Base-by-base conservation (phyloP, 2,329 filamentous ascomycete species). In the Paracamarosporium sp. region DNA sequence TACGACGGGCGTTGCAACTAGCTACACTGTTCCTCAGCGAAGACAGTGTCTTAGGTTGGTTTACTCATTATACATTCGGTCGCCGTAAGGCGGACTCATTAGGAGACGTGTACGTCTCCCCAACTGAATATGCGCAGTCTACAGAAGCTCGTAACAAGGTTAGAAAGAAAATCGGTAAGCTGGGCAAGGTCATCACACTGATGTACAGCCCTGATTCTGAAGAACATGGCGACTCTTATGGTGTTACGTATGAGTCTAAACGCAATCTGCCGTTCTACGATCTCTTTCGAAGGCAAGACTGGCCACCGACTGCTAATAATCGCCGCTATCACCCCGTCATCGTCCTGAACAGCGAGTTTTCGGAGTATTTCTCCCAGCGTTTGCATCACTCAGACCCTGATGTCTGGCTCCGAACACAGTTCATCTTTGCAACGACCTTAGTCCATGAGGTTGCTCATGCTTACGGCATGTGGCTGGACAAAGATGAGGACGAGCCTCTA, bases 361-460 rank as follows among this genome's bases (percentile, higher is more conserved):
- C 53, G 5, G 31, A 56, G 2, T 67, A 53, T 44, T 65, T 67
- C 44, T 31, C 38, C 4, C 36, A 40, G 13, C 52, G 24, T 5
- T 44, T 35, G 28, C 4, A 25, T 0, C 9, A 20, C 2, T 13
- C 52, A 0, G 25, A 41, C 6, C 22, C 8, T 12, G 28, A 50
- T 11, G 44, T 60, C 35, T 25, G 11, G 2, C 59, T 61, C 30
- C 51, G 64, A 9, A 57, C 56, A 9, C 20, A 41, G 35, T 63
- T 63, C 25, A 48, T 66, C n/a, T 60, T 69, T 15, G 57, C 61
- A 4, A 12, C 30, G 1, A 65, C 62, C 2, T 15, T 70, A 0
- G 57, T 63, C 9, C 68, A 71, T 35, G 64, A 71, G 47, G 9
- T 62, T 9, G 62, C 56, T 6, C 68, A 69, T 33, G 64, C 65